Conservation (phyloP, 2,329 filamentous ascomycete species). For the Stachybotrys chlorohalonatus region DNA sequence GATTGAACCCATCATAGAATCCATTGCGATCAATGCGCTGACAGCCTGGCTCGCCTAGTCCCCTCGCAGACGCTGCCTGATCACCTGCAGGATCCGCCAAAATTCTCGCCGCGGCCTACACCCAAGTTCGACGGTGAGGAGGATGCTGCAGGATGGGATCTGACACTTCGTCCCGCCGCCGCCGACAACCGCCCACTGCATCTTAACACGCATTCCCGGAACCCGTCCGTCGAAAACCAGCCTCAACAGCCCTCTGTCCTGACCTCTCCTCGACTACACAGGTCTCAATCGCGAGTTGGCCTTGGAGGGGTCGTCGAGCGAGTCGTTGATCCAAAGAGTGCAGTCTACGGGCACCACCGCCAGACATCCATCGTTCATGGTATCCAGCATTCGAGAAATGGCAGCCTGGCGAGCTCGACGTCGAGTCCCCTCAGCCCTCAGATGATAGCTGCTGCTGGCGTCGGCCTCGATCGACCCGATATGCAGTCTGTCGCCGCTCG, state of each 20-base stretch:
- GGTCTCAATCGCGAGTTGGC: constrained; percentile 29
- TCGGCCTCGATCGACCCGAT: constrained; percentile 44
- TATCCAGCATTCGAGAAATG: constrained; percentile 84
- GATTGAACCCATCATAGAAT: background rate
- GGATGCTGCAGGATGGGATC: constrained; percentile 40
- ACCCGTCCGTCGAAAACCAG: constrained; percentile 49
- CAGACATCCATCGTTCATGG: constrained; percentile 97
- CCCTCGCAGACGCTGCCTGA: constrained; percentile 52
- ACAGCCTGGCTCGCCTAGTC: constrained; percentile 28
- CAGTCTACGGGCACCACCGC: constrained; percentile 75
- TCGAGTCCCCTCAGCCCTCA: constrained; percentile 83
- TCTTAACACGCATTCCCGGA: constrained; percentile 42
- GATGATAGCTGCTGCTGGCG: constrained; percentile 63
- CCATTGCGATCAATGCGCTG: constrained; percentile 8
- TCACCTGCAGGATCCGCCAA: constrained; percentile 41
- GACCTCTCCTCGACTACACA: constrained; percentile 29
- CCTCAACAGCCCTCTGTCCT: constrained; percentile 20
- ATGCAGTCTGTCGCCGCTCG: constrained; percentile 35
- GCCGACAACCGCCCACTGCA: constrained; percentile 29
- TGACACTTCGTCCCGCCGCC: constrained; percentile 36
- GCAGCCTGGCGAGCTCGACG: constrained; percentile 71
- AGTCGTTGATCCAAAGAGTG: constrained; percentile 44
- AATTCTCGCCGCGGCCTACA: constrained; percentile 41
- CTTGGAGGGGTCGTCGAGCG: constrained; percentile 39
- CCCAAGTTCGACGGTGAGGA: constrained; percentile 46